Base-by-base conservation (phyloP, 1,139 yeast genomes). In the Debaryomyces sp. region DNA sequence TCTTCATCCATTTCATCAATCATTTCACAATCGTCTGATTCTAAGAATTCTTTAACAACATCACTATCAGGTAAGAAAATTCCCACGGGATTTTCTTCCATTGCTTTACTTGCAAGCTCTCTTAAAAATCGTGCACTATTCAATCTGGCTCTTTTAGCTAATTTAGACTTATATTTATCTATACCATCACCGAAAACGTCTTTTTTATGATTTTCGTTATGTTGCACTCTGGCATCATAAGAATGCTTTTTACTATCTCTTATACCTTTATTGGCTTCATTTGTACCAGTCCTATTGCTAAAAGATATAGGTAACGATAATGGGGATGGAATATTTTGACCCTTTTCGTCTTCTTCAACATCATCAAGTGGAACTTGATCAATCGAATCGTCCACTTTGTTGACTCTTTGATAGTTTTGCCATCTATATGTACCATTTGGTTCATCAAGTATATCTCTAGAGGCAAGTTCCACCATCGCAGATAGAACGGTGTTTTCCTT, bases 211-310 rank as follows among this genome's bases (percentile, higher is more conserved):
- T 65, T 68, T 12, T 72, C 72, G 60, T 79, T 88, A 44, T 84
- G 84, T 48, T 85, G 86, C 40, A 92, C 85, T 61, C 98, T 80
- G 1, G 90, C 78, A 66, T 92, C 98, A 2, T 84, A 78, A 17
- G 96, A 89, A 49, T 84, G 81, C 49, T 85, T 83, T 70, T 92
- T 92, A 62, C 81, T 84, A 53, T 91, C 97, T 52, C 96, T 75
- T 30, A 92, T 80, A 45, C 98, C 98, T 46, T 74, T 72, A 61
- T 92, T 92, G 29, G 90, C 96, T 52, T 82, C 88, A 50, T 70
- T 72, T 0, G 73, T 63, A 24, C 97, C 97, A 0, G 96, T 94
- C 58, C 95, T 78, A 60, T 89, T 85, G 64, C 91, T 92, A 68
- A 92, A 92, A 0, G 96, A 85, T 48, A 85, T 75, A 48, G 84